Percentiles rank a stretch among this genome's conserved stretches.
phyloP scores from a whole-genome alignment of 1,139 yeast genomes.

The Blastobotrys persicus region DNA sequence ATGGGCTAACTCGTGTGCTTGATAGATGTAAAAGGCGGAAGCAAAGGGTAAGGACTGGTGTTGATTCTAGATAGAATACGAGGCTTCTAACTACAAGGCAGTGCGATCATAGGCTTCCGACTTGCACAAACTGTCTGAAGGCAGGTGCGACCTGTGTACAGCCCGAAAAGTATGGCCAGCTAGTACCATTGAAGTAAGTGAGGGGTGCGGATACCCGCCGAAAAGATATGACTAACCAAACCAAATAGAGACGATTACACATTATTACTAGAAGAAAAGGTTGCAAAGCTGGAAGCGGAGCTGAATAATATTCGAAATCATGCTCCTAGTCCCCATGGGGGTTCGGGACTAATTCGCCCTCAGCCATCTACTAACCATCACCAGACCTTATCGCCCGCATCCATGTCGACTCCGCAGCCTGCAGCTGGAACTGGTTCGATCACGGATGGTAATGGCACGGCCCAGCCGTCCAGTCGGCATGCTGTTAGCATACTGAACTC shows the following conservation, averaged over 20 bases:
- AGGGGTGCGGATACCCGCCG: no score
- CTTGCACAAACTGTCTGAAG: constrained; percentile 59
- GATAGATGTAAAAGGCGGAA: constrained; percentile 29
- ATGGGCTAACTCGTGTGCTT: constrained; percentile 6
- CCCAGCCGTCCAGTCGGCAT: not conserved
- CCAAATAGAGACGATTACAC: constrained; percentile 52
- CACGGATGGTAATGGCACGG: not conserved
- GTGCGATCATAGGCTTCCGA: constrained; percentile 59
- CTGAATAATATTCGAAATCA: constrained; percentile 8
- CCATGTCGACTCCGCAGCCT: constrained; percentile 1
- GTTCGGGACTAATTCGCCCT: not conserved
- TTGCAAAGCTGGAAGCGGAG: constrained; percentile 46
- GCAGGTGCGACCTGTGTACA: constrained; percentile 57
- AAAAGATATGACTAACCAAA: no score
- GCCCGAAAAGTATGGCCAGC: constrained; percentile 50
- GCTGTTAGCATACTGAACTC: constrained; percentile 28
- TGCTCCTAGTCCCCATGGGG: constrained; percentile 1
- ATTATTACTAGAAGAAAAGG: constrained; percentile 49
- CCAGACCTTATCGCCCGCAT: not conserved
- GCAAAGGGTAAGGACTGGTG: constrained; percentile 23
- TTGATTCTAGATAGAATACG: not conserved
- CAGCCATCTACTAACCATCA: not conserved
- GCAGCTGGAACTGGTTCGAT: not conserved
- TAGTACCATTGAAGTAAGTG: constrained; percentile 21
- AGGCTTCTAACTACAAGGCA: constrained; percentile 21